Evolutionary conservation across 2,329 filamentous ascomycete species (phyloP).

Genomic region (Aspergillus latus): DNA sequence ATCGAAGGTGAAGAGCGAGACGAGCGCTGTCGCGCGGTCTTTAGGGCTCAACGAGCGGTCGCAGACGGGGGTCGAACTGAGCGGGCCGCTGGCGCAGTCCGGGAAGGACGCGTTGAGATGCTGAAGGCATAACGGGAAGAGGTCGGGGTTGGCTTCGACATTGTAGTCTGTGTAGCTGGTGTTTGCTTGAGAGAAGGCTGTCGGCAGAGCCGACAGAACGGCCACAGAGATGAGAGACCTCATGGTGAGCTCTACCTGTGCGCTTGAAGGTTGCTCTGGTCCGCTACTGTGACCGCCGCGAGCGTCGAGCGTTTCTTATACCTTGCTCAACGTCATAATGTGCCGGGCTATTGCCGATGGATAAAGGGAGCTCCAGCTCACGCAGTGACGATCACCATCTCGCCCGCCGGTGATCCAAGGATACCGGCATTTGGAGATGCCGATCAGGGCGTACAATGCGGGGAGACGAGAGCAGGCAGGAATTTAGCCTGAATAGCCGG

Average conservation of each 20-base stretch:
- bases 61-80: slow-evolving; percentile 54
- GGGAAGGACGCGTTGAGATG: slow-evolving; percentile 42
- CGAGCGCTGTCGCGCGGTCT: slow-evolving; percentile 49
- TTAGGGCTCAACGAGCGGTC: slow-evolving; percentile 43
- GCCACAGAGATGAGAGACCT: slow-evolving; percentile 22
- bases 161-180: slow-evolving; percentile 30
- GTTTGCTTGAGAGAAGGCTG: slow-evolving; percentile 28
- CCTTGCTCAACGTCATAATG: background rate
- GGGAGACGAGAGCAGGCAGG: background rate
- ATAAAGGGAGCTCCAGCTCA: background rate
- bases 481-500: background rate
- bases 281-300: too few species aligned
- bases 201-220: slow-evolving; percentile 24
- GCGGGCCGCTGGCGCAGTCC: slow-evolving; percentile 53
- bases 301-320: background rate
- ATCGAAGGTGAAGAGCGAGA: slow-evolving; percentile 52
- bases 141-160: slow-evolving; percentile 25
- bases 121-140: slow-evolving; percentile 23
- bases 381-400: background rate
- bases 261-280: background rate
- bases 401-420: background rate
- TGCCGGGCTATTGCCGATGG: background rate
- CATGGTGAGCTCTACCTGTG: background rate
- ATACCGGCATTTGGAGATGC: background rate
- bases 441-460: background rate